These are phyloP conservation scores for Bryum argenteum DNA, from an alignment of 225 moss, liverwort and hornwort genomes.

Conservation along the genomic window DNA sequence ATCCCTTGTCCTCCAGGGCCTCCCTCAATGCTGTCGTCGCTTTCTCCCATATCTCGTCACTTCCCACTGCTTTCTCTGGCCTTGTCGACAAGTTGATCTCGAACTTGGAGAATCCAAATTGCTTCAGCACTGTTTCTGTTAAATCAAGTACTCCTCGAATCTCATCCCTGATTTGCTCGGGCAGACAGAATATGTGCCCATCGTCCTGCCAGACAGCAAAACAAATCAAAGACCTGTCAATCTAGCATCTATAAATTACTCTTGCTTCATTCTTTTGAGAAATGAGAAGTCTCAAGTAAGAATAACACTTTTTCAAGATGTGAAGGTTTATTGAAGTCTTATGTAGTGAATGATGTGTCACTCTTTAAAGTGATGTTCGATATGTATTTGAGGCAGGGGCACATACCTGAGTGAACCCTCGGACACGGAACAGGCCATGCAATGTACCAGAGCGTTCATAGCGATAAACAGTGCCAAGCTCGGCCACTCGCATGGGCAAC, in stretches of 20 bases:
- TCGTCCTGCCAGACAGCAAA: slow-evolving; percentile 63
- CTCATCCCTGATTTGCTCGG: slow-evolving; percentile 87
- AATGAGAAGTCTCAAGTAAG: too few species aligned
- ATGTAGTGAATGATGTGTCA: too few species aligned
- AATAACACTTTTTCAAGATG: too few species aligned
- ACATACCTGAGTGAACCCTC: slow-evolving; percentile 92
- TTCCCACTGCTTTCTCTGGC: slow-evolving; percentile 97
- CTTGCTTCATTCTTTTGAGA: too few species aligned
- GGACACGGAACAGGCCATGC: slow-evolving; percentile 95
- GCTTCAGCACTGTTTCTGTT: slow-evolving; percentile 83
- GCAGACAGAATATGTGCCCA: slow-evolving; percentile 93
- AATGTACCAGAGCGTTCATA: slow-evolving; percentile 95
- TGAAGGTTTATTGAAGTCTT: too few species aligned
- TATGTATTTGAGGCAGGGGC: too few species aligned
- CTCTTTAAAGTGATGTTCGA: too few species aligned
- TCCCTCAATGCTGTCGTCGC: slow-evolving; percentile 81
- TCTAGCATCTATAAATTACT: not conserved
- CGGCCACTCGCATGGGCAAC: slow-evolving; percentile 86
- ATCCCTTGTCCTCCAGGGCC: slow-evolving; percentile 87
- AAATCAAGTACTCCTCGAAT: slow-evolving; percentile 89
- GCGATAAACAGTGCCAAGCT: slow-evolving; percentile 94
- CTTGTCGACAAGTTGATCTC: slow-evolving; percentile 92
- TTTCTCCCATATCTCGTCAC: slow-evolving; percentile 90
- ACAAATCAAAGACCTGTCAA: slow-evolving; percentile 34
- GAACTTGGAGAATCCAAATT: slow-evolving; percentile 90